Conservation (phyloP, 441 rosid species). For the Eruca vesicaria region DNA sequence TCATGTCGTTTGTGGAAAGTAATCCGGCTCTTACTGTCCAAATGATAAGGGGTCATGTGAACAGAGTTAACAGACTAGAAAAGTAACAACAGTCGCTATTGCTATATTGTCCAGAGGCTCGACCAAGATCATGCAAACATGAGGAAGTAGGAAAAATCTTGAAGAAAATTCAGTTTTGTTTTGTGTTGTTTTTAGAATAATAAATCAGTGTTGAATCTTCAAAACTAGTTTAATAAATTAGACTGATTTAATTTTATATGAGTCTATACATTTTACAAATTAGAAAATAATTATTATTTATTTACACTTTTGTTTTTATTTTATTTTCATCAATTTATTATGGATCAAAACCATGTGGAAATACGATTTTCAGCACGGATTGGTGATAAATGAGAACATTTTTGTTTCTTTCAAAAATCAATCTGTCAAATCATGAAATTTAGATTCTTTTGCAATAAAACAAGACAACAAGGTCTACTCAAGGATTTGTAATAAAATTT, state of each 20-base stretch:
- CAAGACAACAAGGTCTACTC: neutral
- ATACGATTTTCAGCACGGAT: neutral
- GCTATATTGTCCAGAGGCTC: neutral
- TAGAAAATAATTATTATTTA: neutral
- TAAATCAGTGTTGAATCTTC: neutral
- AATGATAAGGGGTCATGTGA: neutral
- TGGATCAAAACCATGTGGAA: neutral
- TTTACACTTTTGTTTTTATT: neutral
- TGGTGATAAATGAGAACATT: neutral
- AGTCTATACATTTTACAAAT: neutral
- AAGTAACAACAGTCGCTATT: neutral
- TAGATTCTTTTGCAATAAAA: neutral
- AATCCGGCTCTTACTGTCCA: neutral
- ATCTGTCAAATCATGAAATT: neutral
- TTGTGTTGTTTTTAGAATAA: neutral
- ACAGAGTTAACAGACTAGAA: neutral
- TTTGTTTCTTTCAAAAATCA: neutral
- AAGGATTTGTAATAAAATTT: neutral
- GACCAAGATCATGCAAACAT: neutral
- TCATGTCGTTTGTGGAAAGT: neutral
- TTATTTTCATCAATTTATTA: neutral
- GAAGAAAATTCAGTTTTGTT: neutral
- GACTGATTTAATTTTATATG: neutral
- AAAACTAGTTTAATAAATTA: neutral
- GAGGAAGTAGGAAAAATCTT: neutral